Conservation (phyloP, 163 green algal species). For the Scenedesmus sp. region DNA sequence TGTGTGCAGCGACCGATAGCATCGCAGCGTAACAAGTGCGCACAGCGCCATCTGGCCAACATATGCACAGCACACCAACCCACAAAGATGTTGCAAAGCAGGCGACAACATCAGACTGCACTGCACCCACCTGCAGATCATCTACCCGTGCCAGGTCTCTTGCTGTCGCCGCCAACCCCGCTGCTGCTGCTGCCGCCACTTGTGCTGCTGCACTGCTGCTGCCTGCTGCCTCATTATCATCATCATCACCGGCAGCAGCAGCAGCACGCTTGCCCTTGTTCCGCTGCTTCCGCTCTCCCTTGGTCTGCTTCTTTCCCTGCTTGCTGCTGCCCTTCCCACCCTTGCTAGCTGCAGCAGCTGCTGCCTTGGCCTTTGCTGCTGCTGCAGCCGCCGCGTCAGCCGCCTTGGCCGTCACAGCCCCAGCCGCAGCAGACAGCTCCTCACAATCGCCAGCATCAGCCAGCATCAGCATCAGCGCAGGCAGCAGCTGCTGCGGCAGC, state of each 20-base stretch:
- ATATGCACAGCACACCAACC: no score
- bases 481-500: conserved; percentile 15
- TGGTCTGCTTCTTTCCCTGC: neutral
- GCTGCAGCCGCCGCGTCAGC: conserved; percentile 11
- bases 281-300: neutral
- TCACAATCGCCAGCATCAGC: neutral
- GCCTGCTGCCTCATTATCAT: neutral
- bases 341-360: neutral
- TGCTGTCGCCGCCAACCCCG: neutral
- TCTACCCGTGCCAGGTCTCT: neutral
- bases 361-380: conserved; percentile 11
- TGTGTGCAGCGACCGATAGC: no score
- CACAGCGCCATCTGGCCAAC: no score
- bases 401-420: neutral
- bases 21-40: no score
- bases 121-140: neutral
- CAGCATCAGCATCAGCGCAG: conserved; percentile 28
- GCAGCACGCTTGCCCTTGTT: neutral
- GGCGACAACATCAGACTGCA: neutral
- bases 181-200: neutral
- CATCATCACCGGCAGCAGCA: neutral
- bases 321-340: neutral
- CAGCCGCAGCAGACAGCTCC: neutral
- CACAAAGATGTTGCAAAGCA: no score
- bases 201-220: conserved; percentile 4